Conservation (phyloP, 495 filamentous ascomycete species). For the Penicillium riverlandense region DNA sequence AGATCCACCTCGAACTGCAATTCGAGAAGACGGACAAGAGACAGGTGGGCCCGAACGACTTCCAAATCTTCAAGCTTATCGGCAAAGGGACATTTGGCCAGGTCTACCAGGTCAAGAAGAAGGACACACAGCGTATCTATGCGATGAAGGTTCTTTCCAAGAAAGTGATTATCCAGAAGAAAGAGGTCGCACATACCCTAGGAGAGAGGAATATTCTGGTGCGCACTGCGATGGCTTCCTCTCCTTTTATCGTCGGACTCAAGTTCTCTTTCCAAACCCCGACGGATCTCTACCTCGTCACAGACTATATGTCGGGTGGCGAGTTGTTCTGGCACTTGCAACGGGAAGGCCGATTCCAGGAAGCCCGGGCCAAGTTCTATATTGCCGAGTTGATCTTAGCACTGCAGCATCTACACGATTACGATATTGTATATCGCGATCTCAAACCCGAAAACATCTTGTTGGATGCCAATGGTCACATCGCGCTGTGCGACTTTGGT, state of each 20-base stretch:
- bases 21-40: conserved; percentile 89
- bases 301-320: conserved; percentile 99
- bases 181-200: conserved; percentile 94
- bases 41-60: conserved; percentile 94
- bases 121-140: conserved; percentile 91
- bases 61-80: conserved; percentile 91
- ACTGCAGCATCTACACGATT: conserved; percentile 88
- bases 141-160: conserved; percentile 99
- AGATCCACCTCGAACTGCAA: conserved; percentile 77
- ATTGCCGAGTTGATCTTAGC: conserved; percentile 96
- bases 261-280: conserved; percentile 99
- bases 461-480: conserved; percentile 77
- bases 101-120: conserved; percentile 98
- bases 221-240: conserved; percentile 89
- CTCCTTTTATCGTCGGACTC: conserved; percentile 94
- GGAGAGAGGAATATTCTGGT: conserved; percentile 97
- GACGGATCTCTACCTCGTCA: conserved; percentile 93
- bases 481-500: conserved; percentile 83
- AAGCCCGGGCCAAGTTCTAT: conserved; percentile 95
- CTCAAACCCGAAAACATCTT: conserved; percentile 83
- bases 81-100: conserved; percentile 99
- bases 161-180: conserved; percentile 99
- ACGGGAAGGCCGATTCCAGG: conserved; percentile 92
- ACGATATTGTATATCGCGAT: conserved; percentile 96
- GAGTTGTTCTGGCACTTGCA: conserved; percentile 99